Evolutionary conservation across 805 yeast genomes (phyloP).

Genomic region (Kuraishia piskuri): DNA sequence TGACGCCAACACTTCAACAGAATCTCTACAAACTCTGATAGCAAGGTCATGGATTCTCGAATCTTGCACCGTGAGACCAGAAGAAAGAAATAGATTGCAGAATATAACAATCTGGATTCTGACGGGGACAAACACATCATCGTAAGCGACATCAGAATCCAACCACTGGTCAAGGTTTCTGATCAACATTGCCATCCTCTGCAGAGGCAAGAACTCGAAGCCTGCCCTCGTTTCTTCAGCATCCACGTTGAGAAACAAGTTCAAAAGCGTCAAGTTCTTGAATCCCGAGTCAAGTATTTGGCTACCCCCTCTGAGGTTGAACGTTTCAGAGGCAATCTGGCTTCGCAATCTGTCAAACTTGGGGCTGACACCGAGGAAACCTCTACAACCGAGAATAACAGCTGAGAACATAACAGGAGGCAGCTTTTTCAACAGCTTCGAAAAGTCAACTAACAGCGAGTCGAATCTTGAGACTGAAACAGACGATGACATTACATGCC

Average conservation of each 20-base stretch:
- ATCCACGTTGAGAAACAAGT: constrained; percentile 29
- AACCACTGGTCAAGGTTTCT: constrained; percentile 48
- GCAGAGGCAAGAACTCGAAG: constrained; percentile 46
- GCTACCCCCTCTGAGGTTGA: constrained; percentile 36
- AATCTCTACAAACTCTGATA: constrained; percentile 30
- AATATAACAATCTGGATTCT: constrained; percentile 46
- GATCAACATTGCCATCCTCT: constrained; percentile 55
- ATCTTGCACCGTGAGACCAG: background rate
- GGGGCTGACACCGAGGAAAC: constrained; percentile 19
- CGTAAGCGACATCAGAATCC: constrained; percentile 55
- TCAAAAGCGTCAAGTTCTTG: constrained; percentile 37
- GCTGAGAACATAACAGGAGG: constrained; percentile 29
- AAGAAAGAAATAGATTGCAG: constrained; percentile 6
- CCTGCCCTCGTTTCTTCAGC: constrained; percentile 13
- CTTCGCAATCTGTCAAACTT: constrained; percentile 48
- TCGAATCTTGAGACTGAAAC: constrained; percentile 16
- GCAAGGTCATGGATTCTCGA: constrained; percentile 28
- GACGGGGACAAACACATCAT: constrained; percentile 38
- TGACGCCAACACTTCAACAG: constrained; percentile 28
- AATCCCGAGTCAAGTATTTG: constrained; percentile 37
- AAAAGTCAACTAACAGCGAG: constrained; percentile 24
- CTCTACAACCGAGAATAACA: constrained; percentile 23
- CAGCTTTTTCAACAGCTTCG: constrained; percentile 16
- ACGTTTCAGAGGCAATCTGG: constrained; percentile 52
- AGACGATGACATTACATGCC: constrained; percentile 19